A percentile compares a stretch with the other conserved stretches of the same genome.
Conservation (phyloP, 495 filamentous ascomycete species). For the Penicillium cinerascens region DNA sequence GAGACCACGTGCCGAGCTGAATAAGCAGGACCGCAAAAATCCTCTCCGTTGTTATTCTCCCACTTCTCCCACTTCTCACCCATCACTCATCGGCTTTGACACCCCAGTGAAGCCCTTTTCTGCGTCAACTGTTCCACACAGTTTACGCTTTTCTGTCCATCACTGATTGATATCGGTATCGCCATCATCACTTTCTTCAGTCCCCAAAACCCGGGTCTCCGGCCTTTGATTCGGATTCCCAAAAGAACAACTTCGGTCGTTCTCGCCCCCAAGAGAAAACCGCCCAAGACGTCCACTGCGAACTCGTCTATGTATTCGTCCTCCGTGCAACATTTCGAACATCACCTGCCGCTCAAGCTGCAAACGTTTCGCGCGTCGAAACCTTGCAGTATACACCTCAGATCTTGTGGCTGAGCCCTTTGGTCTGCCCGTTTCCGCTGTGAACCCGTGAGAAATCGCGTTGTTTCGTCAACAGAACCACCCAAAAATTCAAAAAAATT, state of each 20-base stretch:
- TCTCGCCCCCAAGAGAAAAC: constrained; percentile 40
- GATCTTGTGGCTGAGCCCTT: constrained; percentile 76
- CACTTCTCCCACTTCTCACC: constrained; percentile 5
- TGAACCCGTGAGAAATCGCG: constrained; percentile 23
- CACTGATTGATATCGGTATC: constrained; percentile 14
- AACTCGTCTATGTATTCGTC: constrained; percentile 79
- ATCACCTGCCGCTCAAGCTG: constrained; percentile 88
- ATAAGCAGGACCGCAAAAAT: constrained; percentile 18
- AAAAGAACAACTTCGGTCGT: constrained; percentile 35
- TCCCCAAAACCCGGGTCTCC: constrained; percentile 17
- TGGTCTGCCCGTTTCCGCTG: constrained; percentile 19
- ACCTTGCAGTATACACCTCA: constrained; percentile 79
- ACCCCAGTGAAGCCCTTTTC: constrained; percentile 18
- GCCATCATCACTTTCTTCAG: constrained; percentile 27
- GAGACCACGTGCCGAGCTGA: constrained; percentile 26
- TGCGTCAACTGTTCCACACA: constrained; percentile 25
- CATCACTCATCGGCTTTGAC: constrained; percentile 18
- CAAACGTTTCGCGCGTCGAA: constrained; percentile 88
- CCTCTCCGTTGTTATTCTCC: constrained; percentile 8
- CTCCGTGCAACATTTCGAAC: constrained; percentile 69
- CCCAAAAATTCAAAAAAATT: constrained; percentile 52
- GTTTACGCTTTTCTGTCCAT: constrained; percentile 11
- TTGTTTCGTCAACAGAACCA: constrained; percentile 10
- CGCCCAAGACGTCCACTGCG: constrained; percentile 31
- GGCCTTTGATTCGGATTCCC: constrained; percentile 32